A percentile compares a stretch with the other conserved stretches of the same genome.
Evolutionary conservation across 805 yeast genomes (phyloP).

Genomic region (Metschnikowia gruessii): DNA sequence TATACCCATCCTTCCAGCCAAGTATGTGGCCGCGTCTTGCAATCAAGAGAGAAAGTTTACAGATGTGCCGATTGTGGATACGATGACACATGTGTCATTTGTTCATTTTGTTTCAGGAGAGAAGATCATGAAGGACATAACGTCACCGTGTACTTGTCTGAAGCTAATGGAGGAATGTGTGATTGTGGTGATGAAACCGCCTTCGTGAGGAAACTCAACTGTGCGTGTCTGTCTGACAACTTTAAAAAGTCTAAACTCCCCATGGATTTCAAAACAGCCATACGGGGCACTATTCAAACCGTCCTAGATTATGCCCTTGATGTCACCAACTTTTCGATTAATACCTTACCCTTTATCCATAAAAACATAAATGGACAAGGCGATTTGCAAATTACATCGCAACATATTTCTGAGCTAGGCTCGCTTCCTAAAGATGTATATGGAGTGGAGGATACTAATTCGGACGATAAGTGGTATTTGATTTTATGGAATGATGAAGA

Average conservation of each 20-base stretch:
- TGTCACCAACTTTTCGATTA: slow-evolving; percentile 38
- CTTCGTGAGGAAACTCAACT: slow-evolving; percentile 52
- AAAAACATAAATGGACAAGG: slow-evolving; percentile 26
- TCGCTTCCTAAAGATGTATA: slow-evolving; percentile 32
- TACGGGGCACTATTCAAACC: slow-evolving; percentile 30
- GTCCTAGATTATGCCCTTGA: slow-evolving; percentile 44
- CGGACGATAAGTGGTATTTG: slow-evolving; percentile 40
- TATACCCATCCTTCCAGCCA: slow-evolving; percentile 53
- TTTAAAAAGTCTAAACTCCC: slow-evolving; percentile 8
- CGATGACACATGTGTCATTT: slow-evolving; percentile 76
- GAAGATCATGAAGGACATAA: slow-evolving; percentile 67
- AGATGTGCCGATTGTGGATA: slow-evolving; percentile 74
- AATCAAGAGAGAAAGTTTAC: slow-evolving; percentile 62
- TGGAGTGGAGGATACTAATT: slow-evolving; percentile 34
- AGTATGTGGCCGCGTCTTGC: slow-evolving; percentile 66
- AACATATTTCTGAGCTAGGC: slow-evolving; percentile 30
- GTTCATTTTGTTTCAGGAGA: slow-evolving; percentile 68
- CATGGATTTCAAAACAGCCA: slow-evolving; percentile 18
- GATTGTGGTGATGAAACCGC: slow-evolving; percentile 74
- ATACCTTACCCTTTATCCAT: slow-evolving; percentile 41
- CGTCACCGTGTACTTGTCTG: slow-evolving; percentile 51
- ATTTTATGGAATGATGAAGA: slow-evolving; percentile 78
- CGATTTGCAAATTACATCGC: slow-evolving; percentile 23
- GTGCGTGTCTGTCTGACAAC: slow-evolving; percentile 38
- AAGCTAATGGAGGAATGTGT: slow-evolving; percentile 51